Evolutionary conservation across 768 basidiomycete genomes (phyloP), one percentile per base, ranked within the genome.

Genomic region (Panellus pusillus): DNA sequence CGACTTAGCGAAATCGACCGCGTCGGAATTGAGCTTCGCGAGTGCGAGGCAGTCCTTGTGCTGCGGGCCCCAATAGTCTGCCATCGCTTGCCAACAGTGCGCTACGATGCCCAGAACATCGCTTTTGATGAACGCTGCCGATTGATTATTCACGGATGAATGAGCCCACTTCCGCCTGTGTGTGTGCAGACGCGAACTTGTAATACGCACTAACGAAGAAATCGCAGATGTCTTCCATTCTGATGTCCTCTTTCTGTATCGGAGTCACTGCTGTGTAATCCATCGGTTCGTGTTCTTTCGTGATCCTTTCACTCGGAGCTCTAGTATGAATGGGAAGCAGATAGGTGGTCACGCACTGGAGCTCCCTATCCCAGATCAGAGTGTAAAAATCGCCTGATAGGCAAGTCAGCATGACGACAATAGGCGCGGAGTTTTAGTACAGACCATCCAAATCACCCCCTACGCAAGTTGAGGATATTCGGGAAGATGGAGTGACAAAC

Each of bases 151-250:
- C n/a, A 36, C 1, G n/a, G n/a, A n/a, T n/a, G n/a, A 44, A 24
- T 18, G 29, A 31, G 32, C 14, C 29, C 12, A 9, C 13, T 13
- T 2, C 11, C 20, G 2, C n/a, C 5, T 7, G 3, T 15, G 13
- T 28, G 31, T 6, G 1, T 35, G 20, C n/a, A 20, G 15, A n/a
- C 0, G 6, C 24, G 24, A 6, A 24, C 24, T 24, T 36, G 20
- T 27, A n/a, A n/a, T n/a, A 61, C 60, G 55, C 5, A 54, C 60
- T 17, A 57, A 54, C 60, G 8, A 57, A 52, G 20, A 61, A 61
- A 9, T 53, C 54, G 15, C 45, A 44, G 14, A 61, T 44, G 29
- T 61, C 56, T 9, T 17, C 19, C 0, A 61, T 61, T 18, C 40
- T 42, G 36, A 61, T 38, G 9, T 44, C 36, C 6, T 27, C 45